Evolutionary conservation across 2,329 filamentous ascomycete genomes (phyloP), one percentile per base, ranked within the genome.

Genomic region (Paraphaeosphaeria minitans): DNA sequence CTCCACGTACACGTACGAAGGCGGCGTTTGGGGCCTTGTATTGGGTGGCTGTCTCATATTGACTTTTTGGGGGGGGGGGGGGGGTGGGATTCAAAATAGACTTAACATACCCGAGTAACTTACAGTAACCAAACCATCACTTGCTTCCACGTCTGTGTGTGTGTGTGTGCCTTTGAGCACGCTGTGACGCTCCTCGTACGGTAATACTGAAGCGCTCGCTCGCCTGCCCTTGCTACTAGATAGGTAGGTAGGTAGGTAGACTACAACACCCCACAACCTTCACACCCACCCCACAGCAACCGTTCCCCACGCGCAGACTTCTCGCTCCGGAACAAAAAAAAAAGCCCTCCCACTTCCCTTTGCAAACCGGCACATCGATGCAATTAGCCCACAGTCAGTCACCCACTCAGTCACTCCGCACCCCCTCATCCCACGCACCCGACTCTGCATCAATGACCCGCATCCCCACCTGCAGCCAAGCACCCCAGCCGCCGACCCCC

Each of bases 71-170:
- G n/a, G n/a, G n/a, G n/a, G n/a, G n/a, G n/a, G n/a, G n/a, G n/a
- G n/a, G n/a, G n/a, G n/a, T 46, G 53, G 42, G 27, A 37, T 51
- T 21, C 52, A 61, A 65, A 65, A 65, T 62, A 62, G 60, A 60
- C 42, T 22, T 43, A 60, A 60, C 54, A 51, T 51, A 51, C 42
- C 53, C 55, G 49, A 63, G 58, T 63, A 45, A 49, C 27, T 47
- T 14, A 47, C 35, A 59, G n/a, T n/a, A 55, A 33, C 19, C 39
- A 42, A 7, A 14, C 12, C 37, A 39, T 13, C 4, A 6, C 4
- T n/a, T 31, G n/a, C 9, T 9, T 48, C 46, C 4, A n/a, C 3
- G 29, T 8, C 10, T 6, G 6, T 27, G 24, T 6, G n/a, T 6
- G 6, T 27, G 24, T 27, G 3, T 6, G 24, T 27, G 3, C 6